A percentile compares a stretch with the other conserved stretches of the same genome.
These are phyloP conservation scores for Metschnikowia vanudenii DNA, from an alignment of 805 yeast genomes.

Conservation along the genomic window DNA sequence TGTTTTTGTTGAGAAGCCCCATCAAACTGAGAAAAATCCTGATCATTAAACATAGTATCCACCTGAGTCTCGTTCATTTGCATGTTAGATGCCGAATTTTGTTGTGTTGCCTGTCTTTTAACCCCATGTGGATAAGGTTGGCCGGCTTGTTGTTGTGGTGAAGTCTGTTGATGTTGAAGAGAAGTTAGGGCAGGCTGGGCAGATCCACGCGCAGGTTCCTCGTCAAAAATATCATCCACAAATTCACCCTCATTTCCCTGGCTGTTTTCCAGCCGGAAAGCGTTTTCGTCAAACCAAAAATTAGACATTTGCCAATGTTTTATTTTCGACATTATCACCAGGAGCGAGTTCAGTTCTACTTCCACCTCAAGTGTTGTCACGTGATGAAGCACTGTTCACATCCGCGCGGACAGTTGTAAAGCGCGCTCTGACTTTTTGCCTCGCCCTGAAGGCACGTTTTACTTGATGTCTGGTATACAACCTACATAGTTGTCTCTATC, in stretches of 20 bases:
- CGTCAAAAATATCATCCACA: conserved; percentile 17
- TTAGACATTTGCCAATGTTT: conserved; percentile 17
- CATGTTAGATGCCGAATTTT: conserved; percentile 9
- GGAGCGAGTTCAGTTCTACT: conserved; percentile 2
- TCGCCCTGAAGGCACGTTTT: not conserved
- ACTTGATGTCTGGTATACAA: no score
- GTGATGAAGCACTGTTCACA: not conserved
- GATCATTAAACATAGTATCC: conserved; percentile 4
- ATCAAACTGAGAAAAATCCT: conserved; percentile 4
- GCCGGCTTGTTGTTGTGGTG: conserved; percentile 18
- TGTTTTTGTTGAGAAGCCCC: conserved; percentile 2
- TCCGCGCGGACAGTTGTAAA: not conserved
- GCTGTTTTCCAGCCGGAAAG: conserved; percentile 14
- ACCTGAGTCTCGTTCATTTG: not conserved
- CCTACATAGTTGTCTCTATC: no score
- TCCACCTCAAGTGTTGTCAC: conserved; percentile 1
- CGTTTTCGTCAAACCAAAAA: conserved; percentile 22
- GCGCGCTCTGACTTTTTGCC: not conserved
- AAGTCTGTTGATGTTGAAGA: conserved; percentile 6
- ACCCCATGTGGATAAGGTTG: conserved; percentile 13
- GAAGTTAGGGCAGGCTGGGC: conserved; percentile 7
- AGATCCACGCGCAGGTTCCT: conserved; percentile 2
- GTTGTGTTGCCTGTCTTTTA: conserved; percentile 12
- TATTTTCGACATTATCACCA: not conserved
- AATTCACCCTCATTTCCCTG: conserved; percentile 12